Evolutionary conservation across 345 rosid genomes (phyloP).

Genomic region (Pistacia vera): DNA sequence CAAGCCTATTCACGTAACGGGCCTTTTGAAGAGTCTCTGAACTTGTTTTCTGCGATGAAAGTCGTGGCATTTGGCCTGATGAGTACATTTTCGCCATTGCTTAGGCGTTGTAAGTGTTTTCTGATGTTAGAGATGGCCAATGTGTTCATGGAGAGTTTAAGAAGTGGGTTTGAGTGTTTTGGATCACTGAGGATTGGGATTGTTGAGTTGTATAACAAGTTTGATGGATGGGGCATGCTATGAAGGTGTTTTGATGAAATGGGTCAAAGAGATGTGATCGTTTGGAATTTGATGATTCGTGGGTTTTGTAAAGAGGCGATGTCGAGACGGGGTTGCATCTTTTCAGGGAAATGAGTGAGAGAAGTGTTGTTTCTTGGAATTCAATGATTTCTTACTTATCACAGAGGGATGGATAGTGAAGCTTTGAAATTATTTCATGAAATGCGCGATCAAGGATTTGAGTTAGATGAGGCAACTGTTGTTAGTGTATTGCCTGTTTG

Average conservation of each 20-base stretch:
- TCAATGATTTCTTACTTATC: slow-evolving; percentile 63
- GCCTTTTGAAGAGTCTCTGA: slow-evolving; percentile 50
- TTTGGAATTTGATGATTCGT: slow-evolving; percentile 70
- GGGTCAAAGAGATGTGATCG: slow-evolving; percentile 45
- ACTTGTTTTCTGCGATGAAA: slow-evolving; percentile 50
- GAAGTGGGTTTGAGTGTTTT: slow-evolving; percentile 48
- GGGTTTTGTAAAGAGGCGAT: slow-evolving; percentile 64
- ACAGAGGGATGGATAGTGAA: slow-evolving; percentile 51
- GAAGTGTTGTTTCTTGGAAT: slow-evolving; percentile 71
- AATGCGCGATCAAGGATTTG: slow-evolving; percentile 58
- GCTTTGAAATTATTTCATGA: slow-evolving; percentile 61
- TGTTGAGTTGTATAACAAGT: slow-evolving; percentile 46
- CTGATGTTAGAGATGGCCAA: slow-evolving; percentile 38
- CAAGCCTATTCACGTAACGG: slow-evolving; percentile 57
- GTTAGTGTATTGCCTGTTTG: slow-evolving; percentile 66
- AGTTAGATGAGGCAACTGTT: slow-evolving; percentile 65
- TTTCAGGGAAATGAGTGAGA: slow-evolving; percentile 57
- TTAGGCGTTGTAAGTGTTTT: slow-evolving; percentile 47
- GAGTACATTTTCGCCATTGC: slow-evolving; percentile 71
- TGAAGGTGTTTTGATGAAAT: slow-evolving; percentile 69
- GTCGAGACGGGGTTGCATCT: slow-evolving; percentile 48
- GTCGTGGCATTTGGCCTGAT: slow-evolving; percentile 58
- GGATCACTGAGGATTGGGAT: slow-evolving; percentile 57
- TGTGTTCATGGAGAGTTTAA: slow-evolving; percentile 57
- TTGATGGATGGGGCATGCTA: slow-evolving; percentile 58